Evolutionary conservation across 768 basidiomycete genomes (phyloP), one percentile per base, ranked within the genome.

Genomic region (Boletus reticuloceps): DNA sequence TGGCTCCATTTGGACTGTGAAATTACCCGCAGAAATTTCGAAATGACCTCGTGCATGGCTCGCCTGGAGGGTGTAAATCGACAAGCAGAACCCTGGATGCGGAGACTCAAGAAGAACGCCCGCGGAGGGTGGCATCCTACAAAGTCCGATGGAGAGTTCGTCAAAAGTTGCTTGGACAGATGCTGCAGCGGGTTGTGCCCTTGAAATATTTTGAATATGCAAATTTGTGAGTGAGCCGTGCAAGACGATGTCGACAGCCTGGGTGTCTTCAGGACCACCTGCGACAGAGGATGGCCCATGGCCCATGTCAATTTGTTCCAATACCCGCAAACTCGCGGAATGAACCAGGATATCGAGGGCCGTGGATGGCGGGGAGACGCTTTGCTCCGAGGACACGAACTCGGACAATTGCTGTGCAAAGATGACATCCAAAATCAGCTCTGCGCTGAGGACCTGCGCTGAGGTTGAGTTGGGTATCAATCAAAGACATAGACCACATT

Each of bases 281-380:
- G 57, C 9, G 14, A 34, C 16, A 31, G 46, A 49, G 11, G 54
- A 47, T 50, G 58, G 20, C 19, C 46, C 39, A 51, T 41, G 51
- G 29, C 52, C 47, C 40, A 70, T 25, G 32, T 47, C 47, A 39
- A 82, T 67, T 51, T 80, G 79, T 42, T 85, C 86, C 38, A 82
- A 57, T 19, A 79, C 59, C 52, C 71, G 75, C n/a, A 82, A 43
- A 37, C 65, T 72, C 10, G 75, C 57, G 6, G 70, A 73, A 12
- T 77, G 72, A 17, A 86, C 40, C 7, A 64, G 61, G 29, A 79
- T 53, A 51, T 85, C 80, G 31, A 85, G 63, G 32, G 74, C 56
- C 5, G 68, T 65, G 29, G 58, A 63, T 5, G 62, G 49, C 16
- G 36, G 53, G 16, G 58, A 13, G 22, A 45, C 42, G 53, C 62